Evolutionary conservation across 106 monocot genomes (phyloP), one percentile per base, ranked within the genome.

Genomic region (Allium sativum): DNA sequence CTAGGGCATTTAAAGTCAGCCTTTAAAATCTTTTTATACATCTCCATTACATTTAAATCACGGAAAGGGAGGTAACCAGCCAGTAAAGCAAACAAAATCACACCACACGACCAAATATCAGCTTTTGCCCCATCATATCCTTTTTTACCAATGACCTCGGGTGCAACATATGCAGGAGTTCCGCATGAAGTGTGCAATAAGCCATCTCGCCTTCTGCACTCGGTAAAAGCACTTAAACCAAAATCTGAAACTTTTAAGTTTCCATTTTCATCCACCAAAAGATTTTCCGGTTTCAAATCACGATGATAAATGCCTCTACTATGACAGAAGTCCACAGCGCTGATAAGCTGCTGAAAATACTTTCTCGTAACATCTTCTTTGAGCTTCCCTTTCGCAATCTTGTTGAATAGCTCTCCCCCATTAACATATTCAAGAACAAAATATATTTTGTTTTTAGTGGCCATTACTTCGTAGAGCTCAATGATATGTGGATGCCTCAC

Each of bases 71-170:
- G 69, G 66, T 73, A 77, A 14, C 82, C 82, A 9, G 82, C 65
- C 65, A 74, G 21, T 7, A 82, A 70, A 21, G 66, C 59, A 46
- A 74, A 79, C 18, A 79, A 65, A 15, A 79, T 61, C 31, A 79
- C 74, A 7, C 78, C 81, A 66, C 81, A 81, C 13, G 81, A 72
- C 81, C 81, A 81, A 45, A 77, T 64, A 55, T 81, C 81, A n/a
- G 73, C 69, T 61, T 82, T 82, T 15, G 70, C 70, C 7, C 73
- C 82, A 65, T 77, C 77, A 54, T 82, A 82, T 40, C 73, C 77
- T 50, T 66, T 73, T 40, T 72, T 73, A 21, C 42, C 42, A 22
- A 82, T 67, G 21, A 82, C 72, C 45, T 82, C 82, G 1, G 82
- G 82, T 18, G 82, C 77, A 45, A 77, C 82, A 68, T 82, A 82